phyloP scores from a whole-genome alignment of 495 filamentous ascomycete genomes.

The Podospora australis region DNA sequence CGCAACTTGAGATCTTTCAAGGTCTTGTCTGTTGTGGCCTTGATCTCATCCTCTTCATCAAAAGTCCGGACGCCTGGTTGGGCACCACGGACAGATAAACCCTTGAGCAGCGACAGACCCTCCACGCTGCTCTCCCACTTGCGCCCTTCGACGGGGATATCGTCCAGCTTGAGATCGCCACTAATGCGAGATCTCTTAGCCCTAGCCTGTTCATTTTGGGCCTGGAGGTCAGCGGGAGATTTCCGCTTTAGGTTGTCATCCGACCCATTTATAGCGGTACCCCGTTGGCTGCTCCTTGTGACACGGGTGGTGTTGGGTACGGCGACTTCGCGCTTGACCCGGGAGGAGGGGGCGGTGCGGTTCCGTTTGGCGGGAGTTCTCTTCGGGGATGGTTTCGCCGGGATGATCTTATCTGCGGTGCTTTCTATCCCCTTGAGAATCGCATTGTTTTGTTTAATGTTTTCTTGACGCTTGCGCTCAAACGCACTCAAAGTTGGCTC shows the following conservation, averaged over 20 bases:
- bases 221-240: slow-evolving; percentile 63
- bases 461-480: slow-evolving; percentile 48
- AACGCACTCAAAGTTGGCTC: slow-evolving; percentile 43
- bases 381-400: slow-evolving; percentile 19
- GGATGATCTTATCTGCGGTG: slow-evolving; percentile 30
- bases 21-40: slow-evolving; percentile 70
- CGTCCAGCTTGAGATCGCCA: slow-evolving; percentile 64
- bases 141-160: slow-evolving; percentile 74
- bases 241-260: slow-evolving; percentile 74
- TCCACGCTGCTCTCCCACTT: slow-evolving; percentile 44
- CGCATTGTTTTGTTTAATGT: slow-evolving; percentile 49
- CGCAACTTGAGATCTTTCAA: slow-evolving; percentile 70
- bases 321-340: slow-evolving; percentile 24
- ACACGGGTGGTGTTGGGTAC: slow-evolving; percentile 23
- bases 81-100: slow-evolving; percentile 51
- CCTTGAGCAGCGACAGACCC: slow-evolving; percentile 37
- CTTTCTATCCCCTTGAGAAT: slow-evolving; percentile 39
- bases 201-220: slow-evolving; percentile 51
- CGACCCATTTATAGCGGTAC: slow-evolving; percentile 48
- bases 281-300: slow-evolving; percentile 47
- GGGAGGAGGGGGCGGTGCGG: slow-evolving; percentile 15
- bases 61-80: slow-evolving; percentile 79
- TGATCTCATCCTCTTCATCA: slow-evolving; percentile 66
- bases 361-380: slow-evolving; percentile 19
- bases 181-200: slow-evolving; percentile 67